These are phyloP conservation scores for Mycosphaerelloides madeirae DNA, from an alignment of 2,329 filamentous ascomycete species.

Conservation along the genomic window DNA sequence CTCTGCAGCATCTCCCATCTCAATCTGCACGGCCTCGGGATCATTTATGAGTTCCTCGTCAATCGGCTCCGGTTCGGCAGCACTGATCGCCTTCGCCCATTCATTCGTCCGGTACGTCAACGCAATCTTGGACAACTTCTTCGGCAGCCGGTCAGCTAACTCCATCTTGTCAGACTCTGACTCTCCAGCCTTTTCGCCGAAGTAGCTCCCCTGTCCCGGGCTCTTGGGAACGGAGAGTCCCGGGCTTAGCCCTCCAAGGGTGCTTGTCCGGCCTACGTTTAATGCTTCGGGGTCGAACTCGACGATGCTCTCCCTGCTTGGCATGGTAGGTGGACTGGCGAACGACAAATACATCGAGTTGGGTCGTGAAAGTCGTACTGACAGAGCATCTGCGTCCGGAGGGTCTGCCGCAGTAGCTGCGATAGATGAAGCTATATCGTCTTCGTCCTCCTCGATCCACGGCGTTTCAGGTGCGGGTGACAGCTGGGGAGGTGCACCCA, in stretches of 20 bases:
- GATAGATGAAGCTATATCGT: constrained; percentile 19
- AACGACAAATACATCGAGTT: constrained; percentile 12
- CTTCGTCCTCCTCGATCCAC: constrained; percentile 9
- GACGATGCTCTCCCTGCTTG: constrained; percentile 10
- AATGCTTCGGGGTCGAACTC: constrained; percentile 19
- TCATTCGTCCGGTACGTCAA: constrained; percentile 87
- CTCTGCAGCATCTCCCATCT: constrained; percentile 44
- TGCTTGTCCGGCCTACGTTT: constrained; percentile 9
- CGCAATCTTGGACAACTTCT: constrained; percentile 69
- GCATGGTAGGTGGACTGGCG: background rate
- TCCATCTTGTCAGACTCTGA: constrained; percentile 1
- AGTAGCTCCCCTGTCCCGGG: background rate
- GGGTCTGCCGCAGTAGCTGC: constrained; percentile 19
- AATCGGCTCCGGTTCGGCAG: constrained; percentile 61
- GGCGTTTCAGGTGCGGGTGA: constrained; percentile 18
- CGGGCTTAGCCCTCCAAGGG: background rate
- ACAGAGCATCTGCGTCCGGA: constrained; percentile 20
- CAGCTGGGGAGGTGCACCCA: constrained; percentile 32
- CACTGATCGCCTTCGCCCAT: constrained; percentile 85
- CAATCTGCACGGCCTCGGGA: constrained; percentile 37
- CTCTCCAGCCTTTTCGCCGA: background rate
- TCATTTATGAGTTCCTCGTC: constrained; percentile 31
- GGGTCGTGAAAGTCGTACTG: constrained; percentile 13
- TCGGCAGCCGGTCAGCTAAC: constrained; percentile 60
- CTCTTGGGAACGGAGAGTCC: background rate